Evolutionary conservation across 192 early-diverging fungal genomes (phyloP), one percentile per base, ranked within the genome.

Genomic region (Gonapodya prolifera): DNA sequence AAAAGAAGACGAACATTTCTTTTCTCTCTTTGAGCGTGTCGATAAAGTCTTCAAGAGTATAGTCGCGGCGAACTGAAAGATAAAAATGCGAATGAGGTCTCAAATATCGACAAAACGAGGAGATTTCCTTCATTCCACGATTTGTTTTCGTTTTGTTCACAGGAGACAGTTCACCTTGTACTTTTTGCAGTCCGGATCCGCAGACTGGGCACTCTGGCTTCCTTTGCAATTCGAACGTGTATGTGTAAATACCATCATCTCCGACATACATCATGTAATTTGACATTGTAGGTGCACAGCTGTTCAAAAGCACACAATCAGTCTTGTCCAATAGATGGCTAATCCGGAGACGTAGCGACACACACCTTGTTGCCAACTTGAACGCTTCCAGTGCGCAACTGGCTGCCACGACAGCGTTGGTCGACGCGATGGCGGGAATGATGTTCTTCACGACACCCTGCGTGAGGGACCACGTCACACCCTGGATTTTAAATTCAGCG

Each of bases 361-460:
- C 91, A 77, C 91, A 89, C 29, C 81, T 86, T 0, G 96, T 96
- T 8, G 91, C 91, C 34, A 98, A 83, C 84, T 99, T 99, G 81
- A 96, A 90, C 0, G 94, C 96, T 83, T 99, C 97, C 77, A 94
- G 96, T 70, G 94, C 94, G 78, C 96, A 98, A 1, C 91, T 89
- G 1, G 95, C 96, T 92, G 91, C 91, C 36, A 89, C 91, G 69
- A 94, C 85, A n/a, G 93, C 93, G 79, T 94, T 94, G 1, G 93
- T 93, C 2, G 92, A 92, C 29, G 92, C 96, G 83, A 99, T 96
- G 8, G 96, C 95, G 0, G 97, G 97, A 77, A 99, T 97, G 75
- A 97, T 97, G 83, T 97, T 96, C 85, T 99, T 99, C 75, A 99
- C 95, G 28, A 99, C 97, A 2, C 95, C 96, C 83, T 97, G 95